Evolutionary conservation across 2,329 filamentous ascomycete species (phyloP).

Genomic region (Thielaviopsis punctulata): DNA sequence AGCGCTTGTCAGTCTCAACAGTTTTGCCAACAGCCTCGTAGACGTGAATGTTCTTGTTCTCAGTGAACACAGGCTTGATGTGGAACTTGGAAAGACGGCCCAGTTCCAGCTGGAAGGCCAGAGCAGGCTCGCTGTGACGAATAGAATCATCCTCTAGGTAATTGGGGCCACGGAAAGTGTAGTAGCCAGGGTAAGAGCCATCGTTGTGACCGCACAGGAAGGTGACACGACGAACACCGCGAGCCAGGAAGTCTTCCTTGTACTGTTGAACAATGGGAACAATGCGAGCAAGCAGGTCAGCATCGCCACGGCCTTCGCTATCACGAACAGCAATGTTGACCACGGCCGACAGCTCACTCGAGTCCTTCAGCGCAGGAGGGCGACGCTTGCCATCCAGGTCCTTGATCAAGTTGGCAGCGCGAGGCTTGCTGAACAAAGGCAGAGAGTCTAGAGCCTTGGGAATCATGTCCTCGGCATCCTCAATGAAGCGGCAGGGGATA

Average conservation of each 20-base stretch:
- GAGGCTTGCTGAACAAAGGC: slow-evolving; percentile 39
- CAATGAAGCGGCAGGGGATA: slow-evolving; percentile 79
- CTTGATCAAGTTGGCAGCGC: slow-evolving; percentile 40
- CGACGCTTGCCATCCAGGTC: slow-evolving; percentile 60
- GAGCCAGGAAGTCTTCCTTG: slow-evolving; percentile 68
- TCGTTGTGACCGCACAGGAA: slow-evolving; percentile 94
- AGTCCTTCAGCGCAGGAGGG: slow-evolving; percentile 34
- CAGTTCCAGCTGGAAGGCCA: slow-evolving; percentile 97
- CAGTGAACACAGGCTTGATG: slow-evolving; percentile 95
- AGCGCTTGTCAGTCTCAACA: slow-evolving; percentile 90
- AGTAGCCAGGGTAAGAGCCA: slow-evolving; percentile 90
- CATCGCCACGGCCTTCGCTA: slow-evolving; percentile 66
- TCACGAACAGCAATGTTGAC: slow-evolving; percentile 86
- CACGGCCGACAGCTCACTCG: slow-evolving; percentile 76
- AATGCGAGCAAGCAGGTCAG: slow-evolving; percentile 63
- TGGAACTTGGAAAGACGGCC: slow-evolving; percentile 89
- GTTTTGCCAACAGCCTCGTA: slow-evolving; percentile 94
- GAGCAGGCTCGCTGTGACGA: slow-evolving; percentile 86
- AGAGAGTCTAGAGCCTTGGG: slow-evolving; percentile 72
- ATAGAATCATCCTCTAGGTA: slow-evolving; percentile 91
- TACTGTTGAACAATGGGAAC: slow-evolving; percentile 57
- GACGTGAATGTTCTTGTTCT: slow-evolving; percentile 98
- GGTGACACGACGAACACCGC: slow-evolving; percentile 73
- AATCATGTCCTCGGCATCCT: slow-evolving; percentile 81
- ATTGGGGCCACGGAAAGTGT: slow-evolving; percentile 84